A percentile compares a stretch with the other conserved stretches of the same genome.
Evolutionary conservation across 225 moss, liverwort and hornwort genomes (phyloP).

Genomic region (Pseudoscleropodium purum): DNA sequence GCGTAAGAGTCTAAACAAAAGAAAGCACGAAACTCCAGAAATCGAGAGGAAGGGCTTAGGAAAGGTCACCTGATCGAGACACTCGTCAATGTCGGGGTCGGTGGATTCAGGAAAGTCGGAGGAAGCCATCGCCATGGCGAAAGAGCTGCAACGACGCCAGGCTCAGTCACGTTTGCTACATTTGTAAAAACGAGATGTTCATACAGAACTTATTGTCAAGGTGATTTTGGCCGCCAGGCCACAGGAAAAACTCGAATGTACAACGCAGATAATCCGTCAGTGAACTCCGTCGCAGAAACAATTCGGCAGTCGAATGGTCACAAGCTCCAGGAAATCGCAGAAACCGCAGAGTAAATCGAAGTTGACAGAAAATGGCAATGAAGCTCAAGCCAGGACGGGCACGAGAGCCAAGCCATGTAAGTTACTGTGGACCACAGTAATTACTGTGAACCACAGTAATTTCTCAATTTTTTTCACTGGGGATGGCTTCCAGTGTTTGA

Average conservation of each 20-base stretch:
- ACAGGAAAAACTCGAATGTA: not conserved
- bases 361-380: not conserved
- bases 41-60: not conserved
- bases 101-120: not conserved
- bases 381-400: not conserved
- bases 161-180: not conserved
- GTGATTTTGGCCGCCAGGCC: no score
- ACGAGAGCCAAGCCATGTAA: not conserved
- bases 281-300: no score
- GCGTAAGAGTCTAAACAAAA: not conserved
- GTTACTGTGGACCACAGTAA: not conserved
- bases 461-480: no score
- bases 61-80: conserved; percentile 8
- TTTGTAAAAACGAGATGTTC: not conserved
- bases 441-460: not conserved
- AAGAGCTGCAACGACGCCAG: not conserved
- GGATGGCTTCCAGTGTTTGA: not conserved
- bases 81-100: conserved; percentile 9
- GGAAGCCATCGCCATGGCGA: not conserved
- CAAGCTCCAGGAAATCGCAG: not conserved
- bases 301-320: not conserved
- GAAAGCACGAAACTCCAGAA: not conserved
- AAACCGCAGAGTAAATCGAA: not conserved
- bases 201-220: not conserved
- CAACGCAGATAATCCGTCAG: not conserved